Base-by-base conservation (phyloP, 768 basidiomycete genomes). In the Phanerodontia chrysosporium region DNA sequence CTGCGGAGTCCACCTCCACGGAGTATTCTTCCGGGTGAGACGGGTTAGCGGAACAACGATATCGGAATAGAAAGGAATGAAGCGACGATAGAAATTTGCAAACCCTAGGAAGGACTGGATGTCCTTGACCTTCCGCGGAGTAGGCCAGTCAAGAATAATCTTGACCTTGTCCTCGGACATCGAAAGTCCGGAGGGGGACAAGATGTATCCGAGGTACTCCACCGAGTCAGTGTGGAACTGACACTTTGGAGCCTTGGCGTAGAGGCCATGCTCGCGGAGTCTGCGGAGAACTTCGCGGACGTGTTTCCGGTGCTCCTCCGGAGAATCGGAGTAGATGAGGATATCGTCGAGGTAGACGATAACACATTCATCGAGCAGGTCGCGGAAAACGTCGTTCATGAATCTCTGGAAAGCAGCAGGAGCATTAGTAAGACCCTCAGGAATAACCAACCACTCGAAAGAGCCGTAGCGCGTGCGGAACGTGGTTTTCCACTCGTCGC, bases 91-190 rank as follows among this genome's bases (percentile, higher is more conserved):
- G 62, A 73, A 75, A 52, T 73, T 74, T 0, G 52, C 58, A 12
- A 73, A 70, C 0, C 71, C 69, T 6, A 73, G 45, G 51, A 74
- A 75, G 2, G 68, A 68, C 48, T 69, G 70, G n/a, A 75, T 55
- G 49, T 74, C 70, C 27, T 51, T 64, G 35, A 72, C 61, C 22
- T 61, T 65, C 8, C 36, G 22, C 18, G 69, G 69, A 44, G 51
- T 39, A 5, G 67, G 73, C 73, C 75, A 76, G 13, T 69, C 57
- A 1, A 54, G 13, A 22, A 73, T 70, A 2, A 65, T 66, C 7
- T 72, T 46, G 25, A 83, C 61, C 65, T 83, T 83, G 13, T 59
- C 62, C 1, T 68, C 66, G 53, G 75, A 70, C 76, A 81, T 80
- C 18, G 39, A 30, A 39, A 79, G 61, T 24, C 69, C 66, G 8